Conservation (phyloP, 345 rosid genomes). For the Clarkia xantiana region DNA sequence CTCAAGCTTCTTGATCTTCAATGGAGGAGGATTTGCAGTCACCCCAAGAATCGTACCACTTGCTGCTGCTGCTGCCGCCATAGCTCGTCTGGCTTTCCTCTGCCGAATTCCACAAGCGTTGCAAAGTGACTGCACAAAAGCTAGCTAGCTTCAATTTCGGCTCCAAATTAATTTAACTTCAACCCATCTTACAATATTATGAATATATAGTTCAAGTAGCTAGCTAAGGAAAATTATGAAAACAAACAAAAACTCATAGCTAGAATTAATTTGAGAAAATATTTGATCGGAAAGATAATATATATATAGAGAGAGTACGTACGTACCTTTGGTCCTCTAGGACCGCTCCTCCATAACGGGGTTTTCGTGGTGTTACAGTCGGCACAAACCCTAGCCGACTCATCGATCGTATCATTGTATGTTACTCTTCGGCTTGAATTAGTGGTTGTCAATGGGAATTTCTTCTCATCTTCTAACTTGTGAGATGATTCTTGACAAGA, state of each 20-base stretch:
- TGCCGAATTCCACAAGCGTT: constrained; percentile 91
- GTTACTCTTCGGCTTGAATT: constrained; percentile 16
- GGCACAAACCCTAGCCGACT: constrained; percentile 55
- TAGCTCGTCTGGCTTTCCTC: constrained; percentile 70
- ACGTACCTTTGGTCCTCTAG: constrained; percentile 81
- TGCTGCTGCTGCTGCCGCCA: constrained; percentile 49
- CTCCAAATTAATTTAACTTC: no score
- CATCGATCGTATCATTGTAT: constrained; percentile 11
- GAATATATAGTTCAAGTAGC: no score
- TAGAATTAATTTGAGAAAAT: no score
- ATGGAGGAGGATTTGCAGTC: constrained; percentile 8
- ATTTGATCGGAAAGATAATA: no score
- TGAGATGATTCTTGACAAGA: constrained; percentile 3
- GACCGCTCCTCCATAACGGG: constrained; percentile 96
- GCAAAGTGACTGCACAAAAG: constrained; percentile 55
- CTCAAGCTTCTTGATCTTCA: constrained; percentile 19
- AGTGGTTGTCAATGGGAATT: constrained; percentile 12
- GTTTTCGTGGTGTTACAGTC: constrained; percentile 90
- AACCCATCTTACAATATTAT: no score
- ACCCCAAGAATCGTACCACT: constrained; percentile 8
- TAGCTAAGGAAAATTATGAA: no score
- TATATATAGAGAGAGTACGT: background rate
- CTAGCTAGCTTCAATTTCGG: no score
- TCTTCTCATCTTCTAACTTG: constrained; percentile 19
- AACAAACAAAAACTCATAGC: no score